Conservation (phyloP, 78 protist species). For the Andalucia godoyi region DNA sequence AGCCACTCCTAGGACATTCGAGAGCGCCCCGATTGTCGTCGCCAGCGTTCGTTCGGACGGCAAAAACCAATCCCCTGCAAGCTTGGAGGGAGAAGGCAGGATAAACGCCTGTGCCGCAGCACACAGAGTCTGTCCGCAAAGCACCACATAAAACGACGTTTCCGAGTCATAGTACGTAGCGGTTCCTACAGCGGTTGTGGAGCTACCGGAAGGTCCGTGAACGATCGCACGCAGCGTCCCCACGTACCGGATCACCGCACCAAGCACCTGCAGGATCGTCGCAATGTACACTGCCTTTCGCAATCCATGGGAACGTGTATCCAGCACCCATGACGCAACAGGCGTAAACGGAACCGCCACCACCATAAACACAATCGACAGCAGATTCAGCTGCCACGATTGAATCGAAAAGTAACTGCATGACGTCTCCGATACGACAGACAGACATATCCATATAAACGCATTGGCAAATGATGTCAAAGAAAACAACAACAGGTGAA, state of each 20-base stretch:
- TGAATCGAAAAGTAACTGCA: too few relatives aligned
- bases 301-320: background rate
- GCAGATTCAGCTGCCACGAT: background rate
- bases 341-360: background rate
- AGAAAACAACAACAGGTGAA: too few relatives aligned
- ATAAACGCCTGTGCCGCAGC: background rate
- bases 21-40: background rate
- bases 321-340: background rate
- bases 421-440: too few relatives aligned
- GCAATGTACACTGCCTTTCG: background rate
- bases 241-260: background rate
- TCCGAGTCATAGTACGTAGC: too few relatives aligned
- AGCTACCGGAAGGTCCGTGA: too few relatives aligned
- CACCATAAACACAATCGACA: background rate
- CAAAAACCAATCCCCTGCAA: conserved; percentile 11
- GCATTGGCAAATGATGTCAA: too few relatives aligned
- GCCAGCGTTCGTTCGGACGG: conserved; percentile 1
- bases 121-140: background rate
- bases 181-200: too few relatives aligned
- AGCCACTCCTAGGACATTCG: background rate
- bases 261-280: background rate
- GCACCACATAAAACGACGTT: background rate
- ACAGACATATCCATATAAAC: too few relatives aligned
- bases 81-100: background rate
- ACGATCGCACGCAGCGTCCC: background rate